Evolutionary conservation across 306 rosid species (phyloP).

Genomic region (Vicia sativa): DNA sequence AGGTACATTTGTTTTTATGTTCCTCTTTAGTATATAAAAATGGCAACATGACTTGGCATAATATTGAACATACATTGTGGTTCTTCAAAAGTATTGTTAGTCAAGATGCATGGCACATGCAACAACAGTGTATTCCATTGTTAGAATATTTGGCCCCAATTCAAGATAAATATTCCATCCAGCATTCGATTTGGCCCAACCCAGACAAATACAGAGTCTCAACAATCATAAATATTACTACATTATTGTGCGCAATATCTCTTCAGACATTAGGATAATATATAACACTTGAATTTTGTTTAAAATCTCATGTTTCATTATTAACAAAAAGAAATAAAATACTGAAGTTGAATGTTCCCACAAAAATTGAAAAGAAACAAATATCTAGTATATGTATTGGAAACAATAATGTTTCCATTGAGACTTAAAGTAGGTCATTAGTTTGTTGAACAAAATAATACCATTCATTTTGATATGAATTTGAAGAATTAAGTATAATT

Average conservation of each 20-base stretch:
- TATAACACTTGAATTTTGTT: not conserved
- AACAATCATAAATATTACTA: slow-evolving; percentile 10
- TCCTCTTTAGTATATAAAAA: not conserved
- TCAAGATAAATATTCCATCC: slow-evolving; percentile 34
- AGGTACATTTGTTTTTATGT: slow-evolving; percentile 1
- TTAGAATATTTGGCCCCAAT: slow-evolving; percentile 22
- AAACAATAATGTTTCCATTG: not conserved
- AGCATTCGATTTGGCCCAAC: slow-evolving; percentile 3
- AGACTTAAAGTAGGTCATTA: not conserved
- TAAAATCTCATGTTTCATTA: not conserved
- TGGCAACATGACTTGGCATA: slow-evolving; percentile 36
- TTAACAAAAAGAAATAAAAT: not conserved
- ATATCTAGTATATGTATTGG: not conserved
- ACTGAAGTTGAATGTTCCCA: too few relatives aligned
- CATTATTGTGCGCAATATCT: slow-evolving; percentile 17
- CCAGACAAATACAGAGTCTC: slow-evolving; percentile 4
- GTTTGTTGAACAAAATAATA: not conserved
- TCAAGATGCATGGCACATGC: slow-evolving; percentile 35
- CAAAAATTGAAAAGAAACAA: not conserved
- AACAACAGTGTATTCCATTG: not conserved
- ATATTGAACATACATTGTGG: slow-evolving; percentile 35
- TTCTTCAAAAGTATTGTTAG: not conserved
- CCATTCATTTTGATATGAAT: not conserved
- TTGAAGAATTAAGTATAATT: not conserved
- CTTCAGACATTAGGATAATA: not conserved